phyloP scores from a whole-genome alignment of 2,329 filamentous ascomycete genomes.

The Saccharata proteae region DNA sequence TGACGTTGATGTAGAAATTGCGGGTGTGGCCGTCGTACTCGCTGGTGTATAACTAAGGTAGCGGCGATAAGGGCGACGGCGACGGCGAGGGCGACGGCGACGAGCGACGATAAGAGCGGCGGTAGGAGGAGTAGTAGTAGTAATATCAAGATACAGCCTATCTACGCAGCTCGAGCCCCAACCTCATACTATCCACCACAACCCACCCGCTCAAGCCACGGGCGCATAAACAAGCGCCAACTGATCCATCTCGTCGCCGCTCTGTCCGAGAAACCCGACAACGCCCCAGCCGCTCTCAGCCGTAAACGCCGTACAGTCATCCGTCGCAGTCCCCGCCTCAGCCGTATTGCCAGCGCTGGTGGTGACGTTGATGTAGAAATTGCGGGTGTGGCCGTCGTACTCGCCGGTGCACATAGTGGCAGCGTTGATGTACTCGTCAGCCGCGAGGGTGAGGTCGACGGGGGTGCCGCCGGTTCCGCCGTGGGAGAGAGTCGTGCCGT shows the following conservation, averaged over 20 bases:
- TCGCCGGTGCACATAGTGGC: constrained; percentile 41
- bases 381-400: constrained; percentile 35
- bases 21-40: constrained; percentile 36
- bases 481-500: constrained; percentile 39
- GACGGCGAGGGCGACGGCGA: too few relatives aligned
- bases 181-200: too few relatives aligned
- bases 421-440: constrained; percentile 37
- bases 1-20: constrained; percentile 44
- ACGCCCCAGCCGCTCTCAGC: constrained; percentile 40
- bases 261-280: constrained; percentile 41
- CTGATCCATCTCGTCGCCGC: constrained; percentile 45
- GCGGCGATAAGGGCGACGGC: too few relatives aligned
- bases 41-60: too few relatives aligned
- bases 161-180: too few relatives aligned
- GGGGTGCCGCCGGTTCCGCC: constrained; percentile 41
- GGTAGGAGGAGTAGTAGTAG: too few relatives aligned
- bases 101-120: too few relatives aligned
- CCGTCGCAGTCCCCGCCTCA: constrained; percentile 33
- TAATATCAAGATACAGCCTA: too few relatives aligned
- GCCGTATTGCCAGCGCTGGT: constrained; percentile 39
- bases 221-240: constrained; percentile 26
- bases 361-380: constrained; percentile 44
- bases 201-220: too few relatives aligned
- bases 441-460: constrained; percentile 31
- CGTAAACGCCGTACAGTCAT: constrained; percentile 35